These are phyloP conservation scores for Blepharisma japonicum DNA, from an alignment of 73 alveolate genomes.

Conservation along the genomic window DNA sequence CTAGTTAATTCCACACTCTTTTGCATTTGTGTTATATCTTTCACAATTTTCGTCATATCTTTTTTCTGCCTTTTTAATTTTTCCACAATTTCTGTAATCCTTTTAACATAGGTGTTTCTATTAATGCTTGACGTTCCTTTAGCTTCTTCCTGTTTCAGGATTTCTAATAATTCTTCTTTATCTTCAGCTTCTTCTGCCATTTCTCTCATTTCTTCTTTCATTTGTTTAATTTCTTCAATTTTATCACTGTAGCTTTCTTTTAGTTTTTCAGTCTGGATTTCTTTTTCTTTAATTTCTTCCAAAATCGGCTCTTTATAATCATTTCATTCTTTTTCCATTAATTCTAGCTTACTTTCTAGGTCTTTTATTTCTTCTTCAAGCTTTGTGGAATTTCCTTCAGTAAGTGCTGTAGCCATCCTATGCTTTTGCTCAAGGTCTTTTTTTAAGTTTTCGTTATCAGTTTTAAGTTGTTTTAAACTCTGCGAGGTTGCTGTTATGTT, in stretches of 20 bases:
- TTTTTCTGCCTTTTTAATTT: slow-evolving; percentile 12
- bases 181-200: slow-evolving; percentile 27
- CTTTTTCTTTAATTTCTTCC: slow-evolving; percentile 24
- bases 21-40: slow-evolving; percentile 2
- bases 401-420: not conserved
- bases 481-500: not conserved
- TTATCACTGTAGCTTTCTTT: slow-evolving; percentile 26
- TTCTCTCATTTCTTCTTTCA: slow-evolving; percentile 17
- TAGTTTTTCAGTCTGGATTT: slow-evolving; percentile 14
- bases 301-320: slow-evolving; percentile 1
- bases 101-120: slow-evolving; percentile 14
- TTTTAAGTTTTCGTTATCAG: not conserved
- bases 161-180: slow-evolving; percentile 23
- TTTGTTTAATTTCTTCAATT: slow-evolving; percentile 24
- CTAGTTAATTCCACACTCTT: slow-evolving; percentile 17
- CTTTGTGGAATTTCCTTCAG: not conserved
- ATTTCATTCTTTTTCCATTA: slow-evolving; percentile 15
- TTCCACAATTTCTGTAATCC: slow-evolving; percentile 7
- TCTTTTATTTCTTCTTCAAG: slow-evolving; percentile 22
- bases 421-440: too few species aligned
- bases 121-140: slow-evolving; percentile 15
- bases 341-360: not conserved
- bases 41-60: not conserved
- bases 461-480: not conserved
- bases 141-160: slow-evolving; percentile 5